These are phyloP conservation scores for Taphrina betulina DNA, from an alignment of 1,139 yeast species.

Conservation along the genomic window DNA sequence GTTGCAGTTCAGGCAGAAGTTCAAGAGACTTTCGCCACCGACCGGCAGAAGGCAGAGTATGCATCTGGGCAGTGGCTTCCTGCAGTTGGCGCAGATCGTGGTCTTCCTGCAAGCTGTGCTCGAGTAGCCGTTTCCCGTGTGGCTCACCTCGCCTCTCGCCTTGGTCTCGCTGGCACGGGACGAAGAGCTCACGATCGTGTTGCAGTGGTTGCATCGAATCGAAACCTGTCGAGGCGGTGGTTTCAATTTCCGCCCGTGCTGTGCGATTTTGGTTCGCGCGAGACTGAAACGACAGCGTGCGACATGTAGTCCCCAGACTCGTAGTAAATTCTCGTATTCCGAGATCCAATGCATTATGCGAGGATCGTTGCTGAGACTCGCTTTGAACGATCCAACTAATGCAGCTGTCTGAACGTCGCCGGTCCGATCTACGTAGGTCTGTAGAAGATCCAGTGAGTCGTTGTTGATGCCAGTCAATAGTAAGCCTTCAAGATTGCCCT, in stretches of 20 bases:
- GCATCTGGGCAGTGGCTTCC: conserved; percentile 53
- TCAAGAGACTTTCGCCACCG: conserved; percentile 58
- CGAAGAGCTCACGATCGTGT: conserved; percentile 49
- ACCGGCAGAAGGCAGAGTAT: conserved; percentile 80
- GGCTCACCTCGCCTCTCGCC: too few species aligned
- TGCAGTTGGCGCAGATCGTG: conserved; percentile 31
- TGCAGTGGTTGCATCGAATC: conserved; percentile 78
- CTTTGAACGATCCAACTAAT: conserved; percentile 71
- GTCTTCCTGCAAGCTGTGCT: too few species aligned
- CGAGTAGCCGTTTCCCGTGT: too few species aligned
- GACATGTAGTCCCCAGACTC: conserved; percentile 80
- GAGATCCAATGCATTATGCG: conserved; percentile 36
- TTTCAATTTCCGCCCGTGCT: conserved; percentile 36
- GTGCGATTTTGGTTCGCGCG: conserved; percentile 58
- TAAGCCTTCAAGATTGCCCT: conserved; percentile 88
- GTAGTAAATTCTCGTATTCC: conserved; percentile 68
- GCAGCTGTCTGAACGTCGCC: conserved; percentile 94
- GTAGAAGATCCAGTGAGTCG: conserved; percentile 73
- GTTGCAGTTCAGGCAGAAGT: conserved; percentile 84
- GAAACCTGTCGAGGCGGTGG: conserved; percentile 72
- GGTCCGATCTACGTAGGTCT: conserved; percentile 83
- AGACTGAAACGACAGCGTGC: conserved; percentile 84
- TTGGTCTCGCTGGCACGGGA: too few species aligned
- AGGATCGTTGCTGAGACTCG: conserved; percentile 71
- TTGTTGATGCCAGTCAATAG: conserved; percentile 88